A percentile compares a stretch with the other conserved stretches of the same genome.
Conservation (phyloP, 768 basidiomycete genomes). For the Dioszegia aurantiaca region DNA sequence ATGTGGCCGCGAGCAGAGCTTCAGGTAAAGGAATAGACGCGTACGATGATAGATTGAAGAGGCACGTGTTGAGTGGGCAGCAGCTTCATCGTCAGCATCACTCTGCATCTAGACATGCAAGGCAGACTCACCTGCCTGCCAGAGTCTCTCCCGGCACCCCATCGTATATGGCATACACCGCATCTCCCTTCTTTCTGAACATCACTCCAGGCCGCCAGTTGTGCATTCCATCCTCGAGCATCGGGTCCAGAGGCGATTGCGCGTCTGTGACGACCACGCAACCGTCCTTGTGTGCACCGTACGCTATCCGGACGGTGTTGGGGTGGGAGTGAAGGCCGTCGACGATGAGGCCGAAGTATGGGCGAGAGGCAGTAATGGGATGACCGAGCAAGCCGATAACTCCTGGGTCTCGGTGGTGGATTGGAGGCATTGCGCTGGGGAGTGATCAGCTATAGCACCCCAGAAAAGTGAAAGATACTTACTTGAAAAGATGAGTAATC, state of each 20-base stretch:
- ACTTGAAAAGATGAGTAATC: slow-evolving; percentile 87
- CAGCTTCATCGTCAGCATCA: slow-evolving; percentile 12
- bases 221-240: slow-evolving; percentile 76
- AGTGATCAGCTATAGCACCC: neutral
- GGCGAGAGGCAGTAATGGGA: slow-evolving; percentile 61
- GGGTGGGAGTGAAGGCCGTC: slow-evolving; percentile 90
- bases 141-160: slow-evolving; percentile 59
- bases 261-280: slow-evolving; percentile 85
- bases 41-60: slow-evolving; percentile 78
- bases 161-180: slow-evolving; percentile 55
- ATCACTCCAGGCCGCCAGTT: slow-evolving; percentile 81
- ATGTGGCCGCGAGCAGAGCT: slow-evolving; percentile 81
- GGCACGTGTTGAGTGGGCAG: slow-evolving; percentile 71
- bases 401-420: slow-evolving; percentile 79
- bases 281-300: slow-evolving; percentile 75
- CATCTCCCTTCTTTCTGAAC: slow-evolving; percentile 76
- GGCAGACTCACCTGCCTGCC: slow-evolving; percentile 68
- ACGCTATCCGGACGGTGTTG: slow-evolving; percentile 83
- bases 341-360: slow-evolving; percentile 84
- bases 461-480: neutral
- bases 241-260: slow-evolving; percentile 77
- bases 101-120: neutral
- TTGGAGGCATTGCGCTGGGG: slow-evolving; percentile 53
- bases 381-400: slow-evolving; percentile 79
- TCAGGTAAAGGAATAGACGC: slow-evolving; percentile 78